Evolutionary conservation across 495 filamentous ascomycete species (phyloP), one percentile per base, ranked within the genome.

Genomic region (Aspergillus panamensis): DNA sequence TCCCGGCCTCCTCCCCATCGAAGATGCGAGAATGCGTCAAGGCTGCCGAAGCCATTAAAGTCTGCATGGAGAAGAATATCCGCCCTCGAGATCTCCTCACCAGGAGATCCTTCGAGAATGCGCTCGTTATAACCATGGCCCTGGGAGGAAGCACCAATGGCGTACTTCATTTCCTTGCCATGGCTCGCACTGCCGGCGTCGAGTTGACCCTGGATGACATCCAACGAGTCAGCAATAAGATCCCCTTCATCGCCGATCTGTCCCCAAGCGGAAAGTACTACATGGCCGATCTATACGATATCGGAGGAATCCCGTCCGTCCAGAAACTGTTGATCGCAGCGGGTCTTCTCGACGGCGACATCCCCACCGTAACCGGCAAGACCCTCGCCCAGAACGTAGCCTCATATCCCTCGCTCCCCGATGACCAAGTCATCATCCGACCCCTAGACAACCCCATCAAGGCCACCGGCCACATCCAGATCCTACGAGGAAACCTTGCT

Each of bases 241-340:
- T 94, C 17, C 94, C 94, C 0, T 93, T 92, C 73, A 83, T 98
- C 51, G 94, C 94, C n/a, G 86, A 98, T 67, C 80, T 98, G 8
- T 88, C 93, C 0, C 94, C 94, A 0, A 87, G 82, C 53, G 94
- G 94, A 3, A 87, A 87, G 53, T 90, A 92, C 70, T 87, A 88
- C 67, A 96, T 97, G 89, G 91, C 92, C 48, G 94, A 98, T 66
- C 81, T 98, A n/a, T 96, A 92, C 73, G 85, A 90, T 49, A 86
- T 97, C 58, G 94, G 94, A 54, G 94, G 94, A 50, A 89, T 92
- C 29, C 92, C 94, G 0, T 84, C 89, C 0, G 91, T 98, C 8
- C 84, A 96, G 73, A 98, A 98, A 75, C 82, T 95, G 60, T 82
- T 98, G 42, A 87, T 96, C 59, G 90, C 89, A 6, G 87, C 86